Conservation (phyloP, 805 yeast genomes). For the Kodamaea fukazawae region DNA sequence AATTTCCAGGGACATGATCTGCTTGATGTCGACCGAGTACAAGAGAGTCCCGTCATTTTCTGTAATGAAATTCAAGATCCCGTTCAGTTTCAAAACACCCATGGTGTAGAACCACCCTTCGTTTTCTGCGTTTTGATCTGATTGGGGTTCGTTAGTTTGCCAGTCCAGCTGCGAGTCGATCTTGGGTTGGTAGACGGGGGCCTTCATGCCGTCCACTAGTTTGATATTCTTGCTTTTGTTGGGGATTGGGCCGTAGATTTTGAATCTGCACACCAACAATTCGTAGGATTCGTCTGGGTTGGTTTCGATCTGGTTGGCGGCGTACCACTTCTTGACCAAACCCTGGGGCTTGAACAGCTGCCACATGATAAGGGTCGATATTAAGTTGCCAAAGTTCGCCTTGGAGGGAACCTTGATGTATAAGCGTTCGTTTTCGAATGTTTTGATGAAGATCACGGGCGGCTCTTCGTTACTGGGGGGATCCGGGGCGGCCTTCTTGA, state of each 20-base stretch:
- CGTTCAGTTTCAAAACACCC: conserved; percentile 67
- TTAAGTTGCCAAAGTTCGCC: conserved; percentile 40
- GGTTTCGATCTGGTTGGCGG: conserved; percentile 31
- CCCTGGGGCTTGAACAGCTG: conserved; percentile 52
- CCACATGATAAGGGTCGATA: conserved; percentile 54
- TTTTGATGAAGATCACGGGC: conserved; percentile 41
- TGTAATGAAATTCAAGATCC: conserved; percentile 55
- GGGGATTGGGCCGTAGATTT: conserved; percentile 62
- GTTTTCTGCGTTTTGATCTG: conserved; percentile 14
- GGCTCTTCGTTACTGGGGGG: conserved; percentile 20
- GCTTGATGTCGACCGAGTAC: conserved; percentile 55
- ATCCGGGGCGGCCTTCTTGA: conserved; percentile 4
- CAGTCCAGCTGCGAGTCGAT: conserved; percentile 5
- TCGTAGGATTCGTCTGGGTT: conserved; percentile 29
- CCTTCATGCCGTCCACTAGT: conserved; percentile 36
- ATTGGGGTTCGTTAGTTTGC: conserved; percentile 1
- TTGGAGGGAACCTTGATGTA: conserved; percentile 37
- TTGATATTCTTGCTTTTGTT: conserved; percentile 34
- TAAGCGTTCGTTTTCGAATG: conserved; percentile 37
- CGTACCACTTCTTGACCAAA: conserved; percentile 53
- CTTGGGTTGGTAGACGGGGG: conserved; percentile 30
- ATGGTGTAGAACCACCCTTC: conserved; percentile 74
- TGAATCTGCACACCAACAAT: conserved; percentile 61
- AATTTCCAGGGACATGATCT: conserved; percentile 57
- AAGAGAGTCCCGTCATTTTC: conserved; percentile 64